Percentiles rank a stretch among this genome's conserved stretches.
Conservation (phyloP, 1,284 basidiomycete species). For the Pterula multifida region DNA sequence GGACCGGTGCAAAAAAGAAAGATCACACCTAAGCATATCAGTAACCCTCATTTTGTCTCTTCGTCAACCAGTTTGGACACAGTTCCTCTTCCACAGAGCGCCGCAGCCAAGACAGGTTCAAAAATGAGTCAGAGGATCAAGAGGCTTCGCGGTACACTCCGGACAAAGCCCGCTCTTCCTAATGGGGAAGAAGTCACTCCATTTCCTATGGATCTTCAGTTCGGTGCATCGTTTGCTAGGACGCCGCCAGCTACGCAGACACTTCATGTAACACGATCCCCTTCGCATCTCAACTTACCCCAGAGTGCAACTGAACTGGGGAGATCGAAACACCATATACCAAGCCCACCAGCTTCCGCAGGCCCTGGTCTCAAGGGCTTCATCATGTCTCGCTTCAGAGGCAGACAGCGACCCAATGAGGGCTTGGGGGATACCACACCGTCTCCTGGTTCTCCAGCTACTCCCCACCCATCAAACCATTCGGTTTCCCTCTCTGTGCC, state of each 20-base stretch:
- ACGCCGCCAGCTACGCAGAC: conserved; percentile 27
- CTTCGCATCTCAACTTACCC: conserved; percentile 14
- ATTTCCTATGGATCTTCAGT: conserved; percentile 28
- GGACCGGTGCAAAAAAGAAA: conserved; percentile 33
- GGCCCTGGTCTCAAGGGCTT: conserved; percentile 65
- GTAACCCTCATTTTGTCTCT: conserved; percentile 58
- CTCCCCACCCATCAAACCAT: conserved; percentile 13
- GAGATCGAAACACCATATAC: conserved; percentile 33
- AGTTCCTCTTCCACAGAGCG: conserved; percentile 46
- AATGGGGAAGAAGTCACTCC: conserved; percentile 41
- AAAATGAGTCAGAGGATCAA: conserved; percentile 59
- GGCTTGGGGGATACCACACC: not conserved
- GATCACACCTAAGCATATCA: conserved; percentile 61
- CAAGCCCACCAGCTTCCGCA: conserved; percentile 55
- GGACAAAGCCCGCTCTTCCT: conserved; percentile 35
- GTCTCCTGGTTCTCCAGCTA: conserved; percentile 12
- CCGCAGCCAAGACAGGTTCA: conserved; percentile 23
- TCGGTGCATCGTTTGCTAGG: conserved; percentile 22
- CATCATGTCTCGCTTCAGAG: conserved; percentile 59
- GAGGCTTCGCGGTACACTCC: conserved; percentile 55
- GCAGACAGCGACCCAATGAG: conserved; percentile 37
- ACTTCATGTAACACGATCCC: conserved; percentile 22
- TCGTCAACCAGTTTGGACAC: conserved; percentile 67
- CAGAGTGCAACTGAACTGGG: conserved; percentile 36
- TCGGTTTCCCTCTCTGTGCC: not conserved